Percentiles rank a stretch among this genome's conserved stretches.
phyloP scores from a whole-genome alignment of 305 asterid genomes.

The Petunia hybrid region DNA sequence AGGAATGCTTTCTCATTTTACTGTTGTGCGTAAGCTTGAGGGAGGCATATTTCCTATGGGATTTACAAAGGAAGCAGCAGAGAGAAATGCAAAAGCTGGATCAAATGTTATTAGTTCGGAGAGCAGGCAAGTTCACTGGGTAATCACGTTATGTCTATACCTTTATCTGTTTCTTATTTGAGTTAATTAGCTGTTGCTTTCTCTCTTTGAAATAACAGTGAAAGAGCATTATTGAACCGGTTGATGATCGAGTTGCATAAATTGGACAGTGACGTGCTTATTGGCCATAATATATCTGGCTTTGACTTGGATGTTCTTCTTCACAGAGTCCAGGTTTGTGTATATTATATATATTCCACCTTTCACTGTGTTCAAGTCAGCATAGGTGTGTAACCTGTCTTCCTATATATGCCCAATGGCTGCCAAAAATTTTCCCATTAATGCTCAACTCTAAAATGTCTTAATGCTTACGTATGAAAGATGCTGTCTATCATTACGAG shows the following conservation, averaged over 20 bases:
- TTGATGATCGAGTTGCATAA: slow-evolving; percentile 90
- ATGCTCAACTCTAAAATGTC: background rate
- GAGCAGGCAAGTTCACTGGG: slow-evolving; percentile 66
- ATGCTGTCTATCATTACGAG: too few relatives aligned
- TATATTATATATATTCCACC: slow-evolving; percentile 30
- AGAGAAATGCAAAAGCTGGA: slow-evolving; percentile 85
- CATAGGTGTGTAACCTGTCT: background rate
- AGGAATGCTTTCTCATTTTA: slow-evolving; percentile 89
- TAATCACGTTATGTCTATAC: slow-evolving; percentile 29
- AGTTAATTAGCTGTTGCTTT: slow-evolving; percentile 24
- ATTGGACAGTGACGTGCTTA: slow-evolving; percentile 91
- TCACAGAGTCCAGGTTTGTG: slow-evolving; percentile 90
- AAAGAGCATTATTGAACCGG: slow-evolving; percentile 92
- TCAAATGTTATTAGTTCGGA: slow-evolving; percentile 71
- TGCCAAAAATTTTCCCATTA: slow-evolving; percentile 11
- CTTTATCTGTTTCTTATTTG: slow-evolving; percentile 24
- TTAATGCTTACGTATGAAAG: too few relatives aligned
- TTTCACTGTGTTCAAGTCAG: background rate
- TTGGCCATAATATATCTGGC: slow-evolving; percentile 98
- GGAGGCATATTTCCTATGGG: slow-evolving; percentile 96
- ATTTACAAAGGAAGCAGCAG: slow-evolving; percentile 78
- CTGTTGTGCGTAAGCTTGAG: slow-evolving; percentile 92
- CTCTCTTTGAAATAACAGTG: slow-evolving; percentile 60
- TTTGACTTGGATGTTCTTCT: slow-evolving; percentile 98
- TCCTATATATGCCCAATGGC: background rate